Conservation (phyloP, 2,329 filamentous ascomycete genomes). For the Massarina eburnea region DNA sequence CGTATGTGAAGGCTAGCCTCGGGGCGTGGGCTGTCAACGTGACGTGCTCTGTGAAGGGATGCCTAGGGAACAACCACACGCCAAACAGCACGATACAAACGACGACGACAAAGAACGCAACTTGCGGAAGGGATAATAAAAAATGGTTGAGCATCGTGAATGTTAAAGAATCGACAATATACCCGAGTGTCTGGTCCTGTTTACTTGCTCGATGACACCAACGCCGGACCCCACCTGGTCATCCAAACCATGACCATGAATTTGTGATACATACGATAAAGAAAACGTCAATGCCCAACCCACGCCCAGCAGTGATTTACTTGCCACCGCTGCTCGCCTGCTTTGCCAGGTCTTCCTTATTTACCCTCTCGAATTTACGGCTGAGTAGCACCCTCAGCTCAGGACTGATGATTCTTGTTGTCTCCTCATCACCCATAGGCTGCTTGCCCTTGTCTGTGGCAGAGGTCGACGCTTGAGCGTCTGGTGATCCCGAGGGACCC, state of each 20-base stretch:
- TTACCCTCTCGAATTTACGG: constrained; percentile 58
- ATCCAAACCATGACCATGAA: too few relatives aligned
- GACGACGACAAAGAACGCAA: too few relatives aligned
- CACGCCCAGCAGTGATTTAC: background rate
- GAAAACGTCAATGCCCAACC: background rate
- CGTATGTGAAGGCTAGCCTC: background rate
- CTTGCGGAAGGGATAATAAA: too few relatives aligned
- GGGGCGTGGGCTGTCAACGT: background rate
- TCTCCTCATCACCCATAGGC: constrained; percentile 33
- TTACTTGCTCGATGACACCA: too few relatives aligned
- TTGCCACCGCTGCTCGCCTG: constrained; percentile 48
- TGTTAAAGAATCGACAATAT: too few relatives aligned
- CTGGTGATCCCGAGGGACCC: constrained; percentile 16
- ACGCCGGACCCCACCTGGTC: too few relatives aligned
- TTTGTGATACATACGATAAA: too few relatives aligned
- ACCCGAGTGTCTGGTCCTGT: too few relatives aligned
- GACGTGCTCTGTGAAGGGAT: background rate
- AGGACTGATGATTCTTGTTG: constrained; percentile 61
- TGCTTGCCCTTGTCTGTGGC: constrained; percentile 40
- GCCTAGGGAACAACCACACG: background rate
- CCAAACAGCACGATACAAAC: too few relatives aligned
- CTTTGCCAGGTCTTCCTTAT: constrained; percentile 44
- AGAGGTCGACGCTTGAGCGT: constrained; percentile 26
- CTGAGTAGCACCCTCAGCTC: constrained; percentile 65
- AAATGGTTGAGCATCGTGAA: too few relatives aligned